Base-by-base conservation (phyloP, 768 basidiomycete genomes). In the Asterophora lycoperdoides region DNA sequence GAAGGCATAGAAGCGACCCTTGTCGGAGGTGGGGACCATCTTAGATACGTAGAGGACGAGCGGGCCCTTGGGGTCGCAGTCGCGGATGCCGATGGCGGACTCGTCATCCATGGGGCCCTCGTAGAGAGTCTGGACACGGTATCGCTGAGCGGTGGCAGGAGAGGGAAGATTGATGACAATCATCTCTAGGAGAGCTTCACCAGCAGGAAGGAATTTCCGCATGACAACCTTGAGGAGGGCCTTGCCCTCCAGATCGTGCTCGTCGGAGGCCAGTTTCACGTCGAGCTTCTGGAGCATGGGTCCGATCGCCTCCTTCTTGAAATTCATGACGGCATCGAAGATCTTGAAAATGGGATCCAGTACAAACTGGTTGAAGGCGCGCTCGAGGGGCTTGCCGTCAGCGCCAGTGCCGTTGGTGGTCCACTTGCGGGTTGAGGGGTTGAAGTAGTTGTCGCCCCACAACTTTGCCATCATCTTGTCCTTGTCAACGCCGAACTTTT, bases 31-130 rank as follows among this genome's bases (percentile, higher is more conserved):
- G 55, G 96, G 96, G 62, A 98, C 96, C 96, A 99, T 98, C 84
- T 98, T 98, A 59, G 96, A 98, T 74, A 99, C 79, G 73, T 99
- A 99, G 56, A 95, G 82, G 65, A 98, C 93, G 54, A 99, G 87
- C 56, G 96, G 96, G 44, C 85, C 96, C 38, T 84, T 86, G 68
- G 96, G 88, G 73, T 98, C 91, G 68, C 96, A 99, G 68, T 98
- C 94, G 45, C 96, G 86, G 77, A 99, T 94, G 75, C 84, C 91
- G 59, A 98, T 92, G 59, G 96, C 96, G 52, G 92, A 96, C 73
- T 99, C 96, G 65, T 99, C 96, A 73, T 99, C 96, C 93, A 97
- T 93, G 62, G 96, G 96, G 67, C 96, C 96, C 68, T 99, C 96
- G 71, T 99, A 98, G 54, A 99, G 86, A 58, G 96, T 98, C 79